Conservation (phyloP, 768 basidiomycete genomes). For the Lactifluus rugatus region DNA sequence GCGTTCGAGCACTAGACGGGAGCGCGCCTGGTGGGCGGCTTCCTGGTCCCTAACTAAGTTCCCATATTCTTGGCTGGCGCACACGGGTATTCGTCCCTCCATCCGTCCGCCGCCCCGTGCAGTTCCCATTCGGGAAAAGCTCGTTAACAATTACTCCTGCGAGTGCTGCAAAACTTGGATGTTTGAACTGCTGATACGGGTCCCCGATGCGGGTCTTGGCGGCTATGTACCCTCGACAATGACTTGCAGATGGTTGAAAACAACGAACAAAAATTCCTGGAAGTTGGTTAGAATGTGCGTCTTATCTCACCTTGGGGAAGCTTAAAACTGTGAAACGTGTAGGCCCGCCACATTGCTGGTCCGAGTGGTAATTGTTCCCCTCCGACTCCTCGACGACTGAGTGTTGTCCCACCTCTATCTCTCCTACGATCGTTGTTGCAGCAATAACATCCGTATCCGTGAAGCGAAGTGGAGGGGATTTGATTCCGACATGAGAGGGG, state of each 20-base stretch:
- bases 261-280: too few species aligned
- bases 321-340: neutral
- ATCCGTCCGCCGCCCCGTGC: neutral
- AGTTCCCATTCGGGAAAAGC: neutral
- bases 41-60: neutral
- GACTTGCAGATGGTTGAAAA: too few species aligned
- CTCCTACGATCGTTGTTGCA: too few species aligned
- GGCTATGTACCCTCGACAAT: too few species aligned
- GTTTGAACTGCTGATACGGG: too few species aligned
- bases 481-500: neutral
- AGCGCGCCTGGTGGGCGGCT: neutral
- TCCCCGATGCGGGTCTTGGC: too few species aligned
- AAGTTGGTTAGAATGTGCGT: too few species aligned
- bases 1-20: neutral
- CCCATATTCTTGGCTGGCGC: neutral
- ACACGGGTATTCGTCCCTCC: neutral
- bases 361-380: too few species aligned
- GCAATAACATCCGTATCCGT: too few species aligned
- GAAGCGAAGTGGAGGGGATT: neutral
- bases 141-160: neutral
- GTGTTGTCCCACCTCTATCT: too few species aligned
- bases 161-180: neutral
- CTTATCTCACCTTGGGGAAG: neutral
- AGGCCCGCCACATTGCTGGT: neutral
- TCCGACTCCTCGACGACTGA: neutral